phyloP scores from a whole-genome alignment of 768 basidiomycete genomes.

The Tephrocybe sp. region DNA sequence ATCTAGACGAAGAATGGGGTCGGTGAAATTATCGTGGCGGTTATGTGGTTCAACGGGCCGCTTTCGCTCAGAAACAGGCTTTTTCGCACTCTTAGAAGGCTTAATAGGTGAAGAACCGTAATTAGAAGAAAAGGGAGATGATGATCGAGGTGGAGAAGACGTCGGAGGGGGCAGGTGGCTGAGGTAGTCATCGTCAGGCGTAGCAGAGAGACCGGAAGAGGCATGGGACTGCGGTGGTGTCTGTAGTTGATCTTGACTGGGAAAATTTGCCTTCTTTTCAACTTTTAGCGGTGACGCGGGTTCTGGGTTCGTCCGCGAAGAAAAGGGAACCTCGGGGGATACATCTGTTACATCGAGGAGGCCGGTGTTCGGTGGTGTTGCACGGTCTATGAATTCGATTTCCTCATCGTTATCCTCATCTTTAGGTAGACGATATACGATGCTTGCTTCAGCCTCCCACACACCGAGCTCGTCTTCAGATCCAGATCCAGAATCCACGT shows the following conservation, averaged over 20 bases:
- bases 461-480: conserved; percentile 33
- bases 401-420: conserved; percentile 25
- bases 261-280: neutral
- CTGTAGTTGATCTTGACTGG: conserved; percentile 28
- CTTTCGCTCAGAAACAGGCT: conserved; percentile 1
- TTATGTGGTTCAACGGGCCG: conserved; percentile 1
- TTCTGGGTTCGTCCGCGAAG: neutral
- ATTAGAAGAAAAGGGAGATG: conserved; percentile 16
- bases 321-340: conserved; percentile 7
- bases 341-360: neutral
- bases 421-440: conserved; percentile 29
- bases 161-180: conserved; percentile 13
- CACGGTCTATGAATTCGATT: conserved; percentile 30
- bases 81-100: conserved; percentile 9
- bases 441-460: conserved; percentile 43
- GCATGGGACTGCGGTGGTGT: conserved; percentile 40
- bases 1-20: conserved; percentile 16
- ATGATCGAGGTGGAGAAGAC: conserved; percentile 20
- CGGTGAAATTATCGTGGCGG: neutral
- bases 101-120: conserved; percentile 19
- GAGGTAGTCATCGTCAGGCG: conserved; percentile 17
- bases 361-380: neutral
- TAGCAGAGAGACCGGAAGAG: conserved; percentile 23
- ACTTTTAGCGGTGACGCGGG: neutral
- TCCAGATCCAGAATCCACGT: conserved; percentile 21